These are phyloP conservation scores for Aspergillus haitiensis DNA, from an alignment of 495 filamentous ascomycete genomes.

Conservation along the genomic window DNA sequence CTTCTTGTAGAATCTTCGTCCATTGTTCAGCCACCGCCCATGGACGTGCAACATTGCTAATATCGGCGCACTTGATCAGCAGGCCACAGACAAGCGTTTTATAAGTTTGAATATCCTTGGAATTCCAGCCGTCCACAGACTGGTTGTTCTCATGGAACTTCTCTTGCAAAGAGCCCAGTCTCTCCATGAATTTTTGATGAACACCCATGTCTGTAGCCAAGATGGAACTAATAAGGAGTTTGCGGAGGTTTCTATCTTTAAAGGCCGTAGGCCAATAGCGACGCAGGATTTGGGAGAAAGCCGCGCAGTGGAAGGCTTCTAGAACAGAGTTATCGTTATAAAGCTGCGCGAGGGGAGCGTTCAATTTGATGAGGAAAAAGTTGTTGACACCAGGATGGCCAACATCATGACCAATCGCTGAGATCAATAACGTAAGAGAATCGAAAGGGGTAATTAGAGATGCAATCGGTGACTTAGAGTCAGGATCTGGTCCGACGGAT, in stretches of 20 bases:
- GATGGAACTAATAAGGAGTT: constrained; percentile 92
- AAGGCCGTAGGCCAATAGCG: constrained; percentile 88
- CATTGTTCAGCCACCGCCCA: constrained; percentile 80
- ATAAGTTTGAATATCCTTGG: constrained; percentile 66
- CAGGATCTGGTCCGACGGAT: constrained; percentile 25
- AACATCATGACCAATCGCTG: constrained; percentile 95
- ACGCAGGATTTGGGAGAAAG: constrained; percentile 92
- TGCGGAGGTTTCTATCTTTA: constrained; percentile 70
- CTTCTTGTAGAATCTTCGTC: constrained; percentile 88
- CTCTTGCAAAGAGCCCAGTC: constrained; percentile 71
- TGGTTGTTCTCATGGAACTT: constrained; percentile 64
- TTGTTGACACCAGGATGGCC: constrained; percentile 99
- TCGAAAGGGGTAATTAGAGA: constrained; percentile 78
- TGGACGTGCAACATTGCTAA: constrained; percentile 92
- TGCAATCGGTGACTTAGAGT: constrained; percentile 62
- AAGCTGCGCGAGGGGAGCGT: constrained; percentile 92
- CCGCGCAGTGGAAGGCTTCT: constrained; percentile 96
- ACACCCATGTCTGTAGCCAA: constrained; percentile 96
- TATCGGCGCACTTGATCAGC: constrained; percentile 96
- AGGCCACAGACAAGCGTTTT: constrained; percentile 79
- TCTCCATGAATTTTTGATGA: constrained; percentile 94
- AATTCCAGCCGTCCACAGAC: constrained; percentile 66
- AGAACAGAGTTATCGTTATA: constrained; percentile 98
- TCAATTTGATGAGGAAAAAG: constrained; percentile 87
- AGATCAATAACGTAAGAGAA: constrained; percentile 83